Base-by-base conservation (phyloP, 1,139 yeast genomes). In the Candida neerlandica region DNA sequence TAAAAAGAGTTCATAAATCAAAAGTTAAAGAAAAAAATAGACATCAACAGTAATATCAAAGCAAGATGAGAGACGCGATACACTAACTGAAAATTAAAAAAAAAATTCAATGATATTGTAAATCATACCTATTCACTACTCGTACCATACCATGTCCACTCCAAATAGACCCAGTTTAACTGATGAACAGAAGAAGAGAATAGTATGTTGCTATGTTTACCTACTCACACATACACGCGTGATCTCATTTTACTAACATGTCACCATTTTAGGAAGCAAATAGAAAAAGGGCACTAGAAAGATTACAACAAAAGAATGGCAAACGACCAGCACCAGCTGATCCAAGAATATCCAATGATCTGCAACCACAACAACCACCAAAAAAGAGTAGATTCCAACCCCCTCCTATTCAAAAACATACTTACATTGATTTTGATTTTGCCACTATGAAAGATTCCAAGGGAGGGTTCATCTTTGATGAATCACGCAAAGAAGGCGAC, bases 361-460 rank as follows among this genome's bases (percentile, higher is more conserved):
- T 3, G 14, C 41, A 29, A 2, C 29, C 41, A 7, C 16, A 12
- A 23, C 41, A 29, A 2, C 29, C 41, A 7, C 16, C n/a, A 12
- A 37, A 37, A 27, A 37, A 21, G 29, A 51, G 51, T 7, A 60
- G 56, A 46, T 64, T 58, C 42, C 61, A 62, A 37, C 65, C 64
- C 51, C 84, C 84, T 1, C 68, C 80, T 1, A 72, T 86, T 30
- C 73, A 77, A 51, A 80, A 78, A 44, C 71, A 77, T 41, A 90
- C 90, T 63, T 95, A 91, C 66, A 92, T 95, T 47, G 99, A 95
- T 57, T 95, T 85, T 67, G 96, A 95, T 66, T 82, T 95, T 58
- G 81, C 97, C 3, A 88, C 92, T 18, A 88, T 95, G 89, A 82
- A 82, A 55, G 97, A 95, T 62, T 74, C 90, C 2, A 80, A 83